A percentile compares a stretch with the other conserved stretches of the same genome.
Evolutionary conservation across 768 basidiomycete species (phyloP).

Genomic region (Boletus rubropictus): DNA sequence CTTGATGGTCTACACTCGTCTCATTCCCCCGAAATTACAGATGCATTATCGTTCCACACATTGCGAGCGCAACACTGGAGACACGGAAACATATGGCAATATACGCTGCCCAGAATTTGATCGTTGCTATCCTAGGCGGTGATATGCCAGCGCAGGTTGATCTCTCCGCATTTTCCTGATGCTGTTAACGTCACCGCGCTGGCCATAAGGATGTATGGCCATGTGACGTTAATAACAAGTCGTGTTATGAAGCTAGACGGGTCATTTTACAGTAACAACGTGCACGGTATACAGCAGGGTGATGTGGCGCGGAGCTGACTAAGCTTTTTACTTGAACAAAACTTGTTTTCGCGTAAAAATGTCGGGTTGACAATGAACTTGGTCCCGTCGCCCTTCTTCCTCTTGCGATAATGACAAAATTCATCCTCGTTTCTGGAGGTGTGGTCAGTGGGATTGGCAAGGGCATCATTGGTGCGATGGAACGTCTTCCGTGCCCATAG

Average conservation of each 20-base stretch:
- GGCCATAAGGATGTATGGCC: neutral
- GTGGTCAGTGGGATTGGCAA: conserved; percentile 99
- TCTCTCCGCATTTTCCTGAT: conserved; percentile 17
- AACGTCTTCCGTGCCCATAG: conserved; percentile 12
- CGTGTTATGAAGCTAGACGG: too few relatives aligned
- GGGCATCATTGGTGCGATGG: conserved; percentile 87
- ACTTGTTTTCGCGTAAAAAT: conserved; percentile 1
- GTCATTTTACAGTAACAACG: too few relatives aligned
- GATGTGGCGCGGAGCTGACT: conserved; percentile 9
- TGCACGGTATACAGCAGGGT: too few relatives aligned
- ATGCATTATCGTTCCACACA: conserved; percentile 82
- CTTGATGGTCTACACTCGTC: neutral
- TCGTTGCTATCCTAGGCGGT: conserved; percentile 41
- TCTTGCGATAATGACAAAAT: conserved; percentile 71
- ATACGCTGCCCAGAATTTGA: conserved; percentile 62
- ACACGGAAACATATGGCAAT: conserved; percentile 80
- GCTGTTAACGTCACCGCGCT: neutral
- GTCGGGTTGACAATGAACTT: neutral
- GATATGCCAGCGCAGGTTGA: conserved; percentile 53
- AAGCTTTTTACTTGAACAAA: conserved; percentile 2
- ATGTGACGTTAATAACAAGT: neutral
- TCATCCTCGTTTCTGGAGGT: conserved; percentile 93
- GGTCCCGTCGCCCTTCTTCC: neutral
- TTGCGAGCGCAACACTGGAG: conserved; percentile 85
- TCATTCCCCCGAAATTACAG: conserved; percentile 31